Base-by-base conservation (phyloP, 495 filamentous ascomycete genomes). In the Penicillium verhagenii region DNA sequence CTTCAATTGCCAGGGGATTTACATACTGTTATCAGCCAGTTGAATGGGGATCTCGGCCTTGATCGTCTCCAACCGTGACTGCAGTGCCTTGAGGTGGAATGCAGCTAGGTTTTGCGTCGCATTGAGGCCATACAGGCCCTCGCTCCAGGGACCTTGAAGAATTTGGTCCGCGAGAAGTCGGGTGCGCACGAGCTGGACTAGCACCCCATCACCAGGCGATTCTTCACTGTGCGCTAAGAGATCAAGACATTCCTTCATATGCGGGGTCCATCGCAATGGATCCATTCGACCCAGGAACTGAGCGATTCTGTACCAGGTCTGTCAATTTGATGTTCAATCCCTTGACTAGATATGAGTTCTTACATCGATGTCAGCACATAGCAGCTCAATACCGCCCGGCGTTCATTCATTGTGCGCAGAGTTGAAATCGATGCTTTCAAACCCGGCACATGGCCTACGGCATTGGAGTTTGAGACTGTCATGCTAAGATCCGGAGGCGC, bases 211-310 rank as follows among this genome's bases (percentile, higher is more conserved):
- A 18, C 48, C 29, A 10, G 52, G 43, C n/a, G 47, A 56, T 31
- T 62, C 64, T 4, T 53, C 63, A 51, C 47, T 63, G 0, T 33
- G 50, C 8, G 14, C 50, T 13, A 71, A 56, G 18, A 57, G 47
- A 16, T 47, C 51, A 3, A 72, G 63, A 21, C 60, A 67, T 28
- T 73, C 66, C 18, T 75, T 71, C 65, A 73, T 65, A 33, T 72
- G 64, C 7, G 68, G 52, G 6, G 73, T 73, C 69, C 70, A 74
- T 9, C 54, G 54, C 56, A 73, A n/a, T n/a, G n/a, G n/a, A n/a
- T n/a, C n/a, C n/a, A n/a, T n/a, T 38, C 35, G 35, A 38, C 35
- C 35, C 14, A 38, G 35, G 35, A 25, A 44, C 40, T 44, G 40
- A 7, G 18, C 19, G 19, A 44, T 44, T 44, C 40, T 25, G 23